phyloP scores from a whole-genome alignment of 1,139 yeast genomes.

The Candida sanyaensis region DNA sequence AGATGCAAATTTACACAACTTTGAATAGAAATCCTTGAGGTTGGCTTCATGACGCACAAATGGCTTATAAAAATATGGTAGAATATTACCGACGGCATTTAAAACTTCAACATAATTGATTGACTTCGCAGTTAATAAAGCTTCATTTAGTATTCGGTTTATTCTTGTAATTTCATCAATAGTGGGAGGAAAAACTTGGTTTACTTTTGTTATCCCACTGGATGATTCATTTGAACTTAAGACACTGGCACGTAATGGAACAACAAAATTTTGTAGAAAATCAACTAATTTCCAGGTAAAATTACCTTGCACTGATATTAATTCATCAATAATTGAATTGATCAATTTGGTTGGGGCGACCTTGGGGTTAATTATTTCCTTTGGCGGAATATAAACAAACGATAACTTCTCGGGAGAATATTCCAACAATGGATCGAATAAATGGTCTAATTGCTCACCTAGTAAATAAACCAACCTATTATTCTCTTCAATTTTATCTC shows the following conservation, averaged over 20 bases:
- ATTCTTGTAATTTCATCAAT: slow-evolving; percentile 90
- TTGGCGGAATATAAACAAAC: slow-evolving; percentile 52
- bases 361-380: slow-evolving; percentile 4
- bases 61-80: slow-evolving; percentile 91
- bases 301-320: slow-evolving; percentile 69
- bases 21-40: slow-evolving; percentile 30
- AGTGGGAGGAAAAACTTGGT: slow-evolving; percentile 88
- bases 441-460: slow-evolving; percentile 74
- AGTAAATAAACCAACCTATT: slow-evolving; percentile 71
- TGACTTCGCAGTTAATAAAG: slow-evolving; percentile 64
- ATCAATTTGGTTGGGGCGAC: slow-evolving; percentile 18
- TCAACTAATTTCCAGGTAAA: slow-evolving; percentile 71
- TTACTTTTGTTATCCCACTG: slow-evolving; percentile 61
- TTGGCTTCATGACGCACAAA: slow-evolving; percentile 92
- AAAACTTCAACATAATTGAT: slow-evolving; percentile 74
- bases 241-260: slow-evolving; percentile 75
- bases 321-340: slow-evolving; percentile 62
- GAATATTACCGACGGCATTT: slow-evolving; percentile 73
- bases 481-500: slow-evolving; percentile 52
- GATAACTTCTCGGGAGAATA: slow-evolving; percentile 90
- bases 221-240: slow-evolving; percentile 40
- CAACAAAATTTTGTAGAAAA: slow-evolving; percentile 73
- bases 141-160: slow-evolving; percentile 79
- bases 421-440: slow-evolving; percentile 87
- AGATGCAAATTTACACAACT: slow-evolving; percentile 45